phyloP scores from a whole-genome alignment of 1,139 yeast genomes.

The Eremothecium gossypii region DNA sequence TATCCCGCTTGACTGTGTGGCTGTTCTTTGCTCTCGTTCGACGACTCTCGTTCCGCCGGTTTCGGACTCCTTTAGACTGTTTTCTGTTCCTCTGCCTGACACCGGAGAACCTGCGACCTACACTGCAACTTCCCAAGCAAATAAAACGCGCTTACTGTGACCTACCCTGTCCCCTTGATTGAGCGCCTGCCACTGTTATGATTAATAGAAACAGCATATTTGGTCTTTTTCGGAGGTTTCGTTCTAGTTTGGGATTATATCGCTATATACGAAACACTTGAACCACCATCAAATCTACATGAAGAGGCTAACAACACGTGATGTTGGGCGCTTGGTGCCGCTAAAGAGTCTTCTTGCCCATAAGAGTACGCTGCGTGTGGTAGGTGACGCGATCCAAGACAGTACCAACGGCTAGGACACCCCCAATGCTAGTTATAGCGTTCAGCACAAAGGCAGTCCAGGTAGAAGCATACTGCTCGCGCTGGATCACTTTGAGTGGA shows the following conservation, averaged over 20 bases:
- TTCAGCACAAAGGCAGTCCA: slow-evolving; percentile 84
- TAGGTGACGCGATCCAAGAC: slow-evolving; percentile 79
- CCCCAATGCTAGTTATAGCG: slow-evolving; percentile 83
- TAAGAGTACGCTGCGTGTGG: slow-evolving; percentile 76
- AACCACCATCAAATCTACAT: background rate
- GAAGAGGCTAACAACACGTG: background rate
- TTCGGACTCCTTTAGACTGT: too few relatives aligned
- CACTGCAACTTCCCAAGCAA: too few relatives aligned
- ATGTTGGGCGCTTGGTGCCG: background rate
- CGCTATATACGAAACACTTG: background rate
- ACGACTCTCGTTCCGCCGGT: too few relatives aligned
- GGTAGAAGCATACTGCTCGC: slow-evolving; percentile 66
- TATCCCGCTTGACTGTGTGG: background rate
- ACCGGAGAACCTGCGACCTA: too few relatives aligned
- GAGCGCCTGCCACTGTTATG: too few relatives aligned
- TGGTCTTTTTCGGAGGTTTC: slow-evolving; percentile 1
- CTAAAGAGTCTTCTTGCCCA: slow-evolving; percentile 53
- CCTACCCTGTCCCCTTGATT: too few relatives aligned
- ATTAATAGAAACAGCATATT: background rate
- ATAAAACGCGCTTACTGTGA: too few relatives aligned
- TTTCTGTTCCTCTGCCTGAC: too few relatives aligned
- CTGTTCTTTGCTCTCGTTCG: too few relatives aligned
- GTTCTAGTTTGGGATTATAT: background rate
- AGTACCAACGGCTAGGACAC: slow-evolving; percentile 87
- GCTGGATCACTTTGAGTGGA: slow-evolving; percentile 83